phyloP scores from a whole-genome alignment of 2,329 filamentous ascomycete species.

The Seiridium cupressi region DNA sequence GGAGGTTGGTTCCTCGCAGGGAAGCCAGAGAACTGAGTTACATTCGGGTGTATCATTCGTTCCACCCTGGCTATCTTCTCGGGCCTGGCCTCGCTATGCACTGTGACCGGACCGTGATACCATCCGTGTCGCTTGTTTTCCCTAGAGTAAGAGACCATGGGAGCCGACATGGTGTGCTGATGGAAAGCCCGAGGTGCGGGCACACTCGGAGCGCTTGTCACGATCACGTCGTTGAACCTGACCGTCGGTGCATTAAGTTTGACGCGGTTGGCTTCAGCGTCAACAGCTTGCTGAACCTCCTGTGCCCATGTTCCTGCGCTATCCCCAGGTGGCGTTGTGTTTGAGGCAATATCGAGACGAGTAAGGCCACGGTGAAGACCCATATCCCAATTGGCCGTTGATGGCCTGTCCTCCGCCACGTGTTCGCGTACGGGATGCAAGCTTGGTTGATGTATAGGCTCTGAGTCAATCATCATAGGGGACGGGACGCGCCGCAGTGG shows the following conservation, averaged over 20 bases:
- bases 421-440: slow-evolving; percentile 28
- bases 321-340: slow-evolving; percentile 48
- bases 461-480: slow-evolving; percentile 73
- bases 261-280: slow-evolving; percentile 52
- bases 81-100: slow-evolving; percentile 34
- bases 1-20: slow-evolving; percentile 35
- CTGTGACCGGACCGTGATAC: slow-evolving; percentile 58
- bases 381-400: slow-evolving; percentile 61
- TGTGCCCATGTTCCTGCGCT: slow-evolving; percentile 54
- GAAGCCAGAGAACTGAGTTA: slow-evolving; percentile 50
- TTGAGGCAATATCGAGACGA: slow-evolving; percentile 60
- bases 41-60: slow-evolving; percentile 57
- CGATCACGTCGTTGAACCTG: slow-evolving; percentile 50
- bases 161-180: slow-evolving; percentile 61
- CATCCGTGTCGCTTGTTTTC: slow-evolving; percentile 68
- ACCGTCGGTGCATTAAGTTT: slow-evolving; percentile 46
- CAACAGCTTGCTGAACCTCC: slow-evolving; percentile 54
- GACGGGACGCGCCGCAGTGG: slow-evolving; percentile 65
- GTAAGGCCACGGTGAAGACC: slow-evolving; percentile 65
- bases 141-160: slow-evolving; percentile 52
- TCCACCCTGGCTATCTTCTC: slow-evolving; percentile 47
- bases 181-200: slow-evolving; percentile 35
- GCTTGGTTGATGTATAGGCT: slow-evolving; percentile 36
- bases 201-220: slow-evolving; percentile 16
- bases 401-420: slow-evolving; percentile 45